phyloP scores from a whole-genome alignment of 2,329 filamentous ascomycete species.

The Pyricularia pennisetigena region DNA sequence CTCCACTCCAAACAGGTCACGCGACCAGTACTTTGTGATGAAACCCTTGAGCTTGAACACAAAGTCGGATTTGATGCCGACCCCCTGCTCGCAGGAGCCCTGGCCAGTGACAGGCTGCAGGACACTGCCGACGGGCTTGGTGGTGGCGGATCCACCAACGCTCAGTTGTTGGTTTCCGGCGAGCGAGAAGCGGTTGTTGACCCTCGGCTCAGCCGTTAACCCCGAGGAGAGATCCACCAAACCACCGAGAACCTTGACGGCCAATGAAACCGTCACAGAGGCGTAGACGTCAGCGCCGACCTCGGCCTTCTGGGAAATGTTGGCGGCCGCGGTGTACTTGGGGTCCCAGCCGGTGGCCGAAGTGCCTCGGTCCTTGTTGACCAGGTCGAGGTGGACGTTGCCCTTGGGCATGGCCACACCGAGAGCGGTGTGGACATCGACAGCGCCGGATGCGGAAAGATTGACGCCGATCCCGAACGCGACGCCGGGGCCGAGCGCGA shows the following conservation, averaged over 20 bases:
- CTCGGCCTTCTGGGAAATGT: slow-evolving; percentile 12
- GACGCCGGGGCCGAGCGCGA: slow-evolving; percentile 15
- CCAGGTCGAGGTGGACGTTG: slow-evolving; percentile 17
- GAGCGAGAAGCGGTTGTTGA: slow-evolving; percentile 16
- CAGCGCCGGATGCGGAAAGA: neutral
- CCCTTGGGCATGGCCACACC: slow-evolving; percentile 6
- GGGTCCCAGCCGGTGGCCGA: slow-evolving; percentile 12
- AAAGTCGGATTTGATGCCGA: slow-evolving; percentile 16
- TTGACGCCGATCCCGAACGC: slow-evolving; percentile 2
- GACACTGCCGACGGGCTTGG: slow-evolving; percentile 1
- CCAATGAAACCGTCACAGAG: slow-evolving; percentile 12
- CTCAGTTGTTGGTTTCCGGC: slow-evolving; percentile 11
- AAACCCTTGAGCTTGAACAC: slow-evolving; percentile 15
- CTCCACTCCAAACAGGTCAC: slow-evolving; percentile 14
- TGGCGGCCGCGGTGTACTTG: slow-evolving; percentile 10
- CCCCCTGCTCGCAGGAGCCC: slow-evolving; percentile 13
- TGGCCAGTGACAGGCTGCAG: neutral
- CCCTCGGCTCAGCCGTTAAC: slow-evolving; percentile 15
- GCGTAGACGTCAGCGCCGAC: slow-evolving; percentile 15
- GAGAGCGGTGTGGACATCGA: neutral
- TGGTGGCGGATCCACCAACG: slow-evolving; percentile 7
- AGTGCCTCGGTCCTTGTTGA: slow-evolving; percentile 11
- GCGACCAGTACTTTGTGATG: slow-evolving; percentile 17
- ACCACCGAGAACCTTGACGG: slow-evolving; percentile 15
- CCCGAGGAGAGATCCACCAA: slow-evolving; percentile 16